These are phyloP conservation scores for Phytophthora pini DNA, from an alignment of 352 stramenopile genomes.

Conservation along the genomic window DNA sequence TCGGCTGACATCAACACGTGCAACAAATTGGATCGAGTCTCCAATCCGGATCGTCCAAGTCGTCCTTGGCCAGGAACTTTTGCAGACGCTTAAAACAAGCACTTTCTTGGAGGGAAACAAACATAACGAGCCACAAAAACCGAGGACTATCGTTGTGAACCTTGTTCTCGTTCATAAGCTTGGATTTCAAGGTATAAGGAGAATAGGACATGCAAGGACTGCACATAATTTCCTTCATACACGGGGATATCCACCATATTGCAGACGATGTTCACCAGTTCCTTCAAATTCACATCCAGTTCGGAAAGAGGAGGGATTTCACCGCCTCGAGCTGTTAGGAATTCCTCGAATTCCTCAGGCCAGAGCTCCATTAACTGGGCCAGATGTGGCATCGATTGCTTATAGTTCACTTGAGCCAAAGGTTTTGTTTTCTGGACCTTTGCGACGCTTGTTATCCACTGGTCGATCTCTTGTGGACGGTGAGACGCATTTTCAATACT, in stretches of 20 bases:
- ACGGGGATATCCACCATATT: conserved; percentile 94
- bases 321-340: conserved; percentile 43
- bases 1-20: conserved; percentile 70
- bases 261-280: conserved; percentile 89
- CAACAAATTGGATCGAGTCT: conserved; percentile 78
- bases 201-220: conserved; percentile 94
- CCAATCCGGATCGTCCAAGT: conserved; percentile 70
- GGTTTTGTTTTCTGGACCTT: conserved; percentile 90
- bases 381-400: conserved; percentile 89
- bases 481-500: conserved; percentile 91
- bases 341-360: conserved; percentile 86
- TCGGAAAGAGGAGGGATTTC: conserved; percentile 41
- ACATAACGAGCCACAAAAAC: conserved; percentile 14
- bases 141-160: conserved; percentile 33
- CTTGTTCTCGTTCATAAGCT: conserved; percentile 55
- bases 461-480: conserved; percentile 87
- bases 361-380: conserved; percentile 91
- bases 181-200: conserved; percentile 88
- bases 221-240: conserved; percentile 73
- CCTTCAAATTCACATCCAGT: conserved; percentile 86
- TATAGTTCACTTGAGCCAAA: conserved; percentile 80
- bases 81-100: conserved; percentile 45
- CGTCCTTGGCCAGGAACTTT: conserved; percentile 81
- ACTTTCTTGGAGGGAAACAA: conserved; percentile 2
- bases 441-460: conserved; percentile 93